Evolutionary conservation across 108 stramenopile genomes (phyloP), one percentile per base, ranked within the genome.

Genomic region (Cafeteria roenbergensis): DNA sequence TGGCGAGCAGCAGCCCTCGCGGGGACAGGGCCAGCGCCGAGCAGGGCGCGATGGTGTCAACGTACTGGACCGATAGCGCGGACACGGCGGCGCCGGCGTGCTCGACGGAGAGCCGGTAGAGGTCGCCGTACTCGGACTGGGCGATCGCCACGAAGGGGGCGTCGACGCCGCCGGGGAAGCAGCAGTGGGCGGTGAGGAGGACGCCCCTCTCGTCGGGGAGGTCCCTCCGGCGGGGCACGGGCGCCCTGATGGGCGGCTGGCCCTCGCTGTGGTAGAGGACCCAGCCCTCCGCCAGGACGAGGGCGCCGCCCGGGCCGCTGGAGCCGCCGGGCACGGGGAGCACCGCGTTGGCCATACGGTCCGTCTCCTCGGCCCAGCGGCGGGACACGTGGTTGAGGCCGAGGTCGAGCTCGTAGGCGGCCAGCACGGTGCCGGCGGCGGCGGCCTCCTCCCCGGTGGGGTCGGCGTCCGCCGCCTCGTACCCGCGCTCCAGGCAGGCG

Each of bases 311-410:
- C 24, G 97, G 97, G 0, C 92, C 93, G 69, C 86, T 86, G 32
- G 71, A 79, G 24, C 90, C 93, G 1, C 97, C 97, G 4, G 94
- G 97, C 35, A 95, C 75, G 0, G 90, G 78, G 9, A 90, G 86
- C 26, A 98, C 62, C 66, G 86, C 79, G 65, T 88, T 89, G 4
- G 92, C 92, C 30, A 88, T 78, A 14, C 79, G 42, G 59, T 76
- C 51, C 68, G 69, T 55, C 78, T 78, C 56, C 24, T 57, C 20
- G 4, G 33, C 51, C 14, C 31, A 36, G 12, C 75, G 71, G n/a
- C 97, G 80, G 34, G 87, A 87, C 27, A 98, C 97, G 71, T 98
- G 97, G 78, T 98, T 98, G 55, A 98, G 79, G 48, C 97, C 97
- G 38, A 95, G 75, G 80, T 98, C 97, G 34, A 95, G 80, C 74